Percentiles rank a stretch among this genome's conserved stretches.
These are phyloP conservation scores for Colletotrichum echinochloae DNA, from an alignment of 2,329 filamentous ascomycete species.

Conservation along the genomic window DNA sequence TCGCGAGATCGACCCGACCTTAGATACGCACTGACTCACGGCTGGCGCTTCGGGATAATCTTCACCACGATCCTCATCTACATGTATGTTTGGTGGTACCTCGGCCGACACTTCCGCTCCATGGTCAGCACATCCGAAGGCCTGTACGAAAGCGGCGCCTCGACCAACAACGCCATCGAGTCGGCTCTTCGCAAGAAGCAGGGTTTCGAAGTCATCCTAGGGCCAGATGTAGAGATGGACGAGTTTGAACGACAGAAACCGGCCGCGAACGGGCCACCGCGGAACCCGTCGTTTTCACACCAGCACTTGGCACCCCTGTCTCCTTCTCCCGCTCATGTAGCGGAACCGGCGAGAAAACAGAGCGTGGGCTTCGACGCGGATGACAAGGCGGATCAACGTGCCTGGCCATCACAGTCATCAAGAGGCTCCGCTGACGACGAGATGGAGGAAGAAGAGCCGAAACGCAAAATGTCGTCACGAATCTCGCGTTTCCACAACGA, in stretches of 20 bases:
- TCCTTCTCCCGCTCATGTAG: not conserved
- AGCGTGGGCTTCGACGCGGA: slow-evolving; percentile 3
- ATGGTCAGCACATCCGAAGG: slow-evolving; percentile 35
- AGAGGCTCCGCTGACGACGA: slow-evolving; percentile 15
- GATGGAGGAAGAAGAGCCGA: not conserved
- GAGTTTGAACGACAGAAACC: slow-evolving; percentile 31
- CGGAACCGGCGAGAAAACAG: not conserved
- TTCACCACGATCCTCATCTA: slow-evolving; percentile 55
- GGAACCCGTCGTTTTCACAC: not conserved
- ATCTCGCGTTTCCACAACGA: slow-evolving; percentile 33
- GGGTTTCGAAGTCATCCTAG: slow-evolving; percentile 18
- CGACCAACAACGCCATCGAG: slow-evolving; percentile 12
- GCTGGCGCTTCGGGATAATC: slow-evolving; percentile 59
- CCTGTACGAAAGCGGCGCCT: slow-evolving; percentile 13
- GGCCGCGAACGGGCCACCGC: not conserved
- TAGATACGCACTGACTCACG: slow-evolving; percentile 59
- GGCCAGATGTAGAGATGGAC: slow-evolving; percentile 24
- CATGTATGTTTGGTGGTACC: slow-evolving; percentile 55
- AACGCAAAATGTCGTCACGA: slow-evolving; percentile 31
- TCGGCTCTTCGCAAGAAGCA: slow-evolving; percentile 33
- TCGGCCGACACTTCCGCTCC: slow-evolving; percentile 44
- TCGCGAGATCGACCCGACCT: slow-evolving; percentile 50
- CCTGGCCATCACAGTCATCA: not conserved
- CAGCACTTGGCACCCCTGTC: not conserved
- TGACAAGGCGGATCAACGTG: not conserved